Percentiles rank a stretch among this genome's conserved stretches.
These are phyloP conservation scores for Cucumis sativus DNA, from an alignment of 306 rosid species.

Conservation along the genomic window Cucumber_9930_V3 NC_026655.2:24099501-24100000, in stretches of 20 bases:
- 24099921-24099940: neutral
- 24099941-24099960: neutral
- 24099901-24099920: neutral
- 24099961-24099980: neutral
- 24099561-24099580: constrained; percentile 24
- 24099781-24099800: neutral
- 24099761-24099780: neutral
- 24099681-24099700: neutral
- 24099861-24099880: neutral
- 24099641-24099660: constrained; percentile 39
- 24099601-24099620: constrained; percentile 74
- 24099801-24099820: neutral
- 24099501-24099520: constrained; percentile 36
- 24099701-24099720: neutral
- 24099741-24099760: neutral
- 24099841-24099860: neutral
- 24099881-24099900: neutral
- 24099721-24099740: neutral
- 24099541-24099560: constrained; percentile 24
- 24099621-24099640: constrained; percentile 95
- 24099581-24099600: constrained; percentile 58
- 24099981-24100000: neutral
- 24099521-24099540: constrained; percentile 84
- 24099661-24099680: constrained; percentile 8
- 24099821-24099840: neutral